These are phyloP conservation scores for Yueomyces sp. DNA, from an alignment of 805 yeast genomes.

Conservation along the genomic window DNA sequence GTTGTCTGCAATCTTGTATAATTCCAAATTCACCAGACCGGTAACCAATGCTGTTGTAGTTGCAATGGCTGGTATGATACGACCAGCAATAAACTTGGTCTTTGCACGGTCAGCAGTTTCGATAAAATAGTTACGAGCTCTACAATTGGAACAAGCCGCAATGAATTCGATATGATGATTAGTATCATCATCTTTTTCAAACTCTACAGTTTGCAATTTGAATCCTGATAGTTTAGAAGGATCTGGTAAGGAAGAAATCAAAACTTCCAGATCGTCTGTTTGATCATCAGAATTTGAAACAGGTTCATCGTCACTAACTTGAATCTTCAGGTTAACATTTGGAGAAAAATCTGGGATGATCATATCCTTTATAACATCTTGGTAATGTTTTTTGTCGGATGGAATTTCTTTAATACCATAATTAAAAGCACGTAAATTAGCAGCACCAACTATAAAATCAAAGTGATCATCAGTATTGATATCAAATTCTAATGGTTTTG, in stretches of 20 bases:
- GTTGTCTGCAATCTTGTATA: constrained; percentile 76
- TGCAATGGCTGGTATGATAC: constrained; percentile 97
- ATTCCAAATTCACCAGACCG: constrained; percentile 84
- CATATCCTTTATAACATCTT: constrained; percentile 36
- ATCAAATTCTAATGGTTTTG: constrained; percentile 71
- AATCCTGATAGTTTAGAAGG: constrained; percentile 84
- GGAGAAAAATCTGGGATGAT: constrained; percentile 61
- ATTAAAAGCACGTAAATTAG: constrained; percentile 79
- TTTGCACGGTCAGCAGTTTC: constrained; percentile 79
- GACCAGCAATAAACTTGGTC: constrained; percentile 96
- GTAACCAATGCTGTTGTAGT: constrained; percentile 98
- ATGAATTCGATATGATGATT: constrained; percentile 96
- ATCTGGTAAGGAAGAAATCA: constrained; percentile 74
- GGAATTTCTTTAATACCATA: constrained; percentile 77
- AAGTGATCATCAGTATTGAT: constrained; percentile 64
- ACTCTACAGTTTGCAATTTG: constrained; percentile 78
- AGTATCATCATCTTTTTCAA: constrained; percentile 95
- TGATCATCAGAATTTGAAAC: constrained; percentile 54
- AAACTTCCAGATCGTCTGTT: constrained; percentile 51
- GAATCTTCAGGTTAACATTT: constrained; percentile 61
- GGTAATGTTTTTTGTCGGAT: constrained; percentile 35
- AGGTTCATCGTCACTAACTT: constrained; percentile 76
- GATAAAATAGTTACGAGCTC: constrained; percentile 84
- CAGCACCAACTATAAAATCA: constrained; percentile 77
- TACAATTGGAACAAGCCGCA: constrained; percentile 87